A percentile compares a stretch with the other conserved stretches of the same genome.
Conservation (phyloP, 306 rosid genomes). For the Fragaria ananassa region DNA sequence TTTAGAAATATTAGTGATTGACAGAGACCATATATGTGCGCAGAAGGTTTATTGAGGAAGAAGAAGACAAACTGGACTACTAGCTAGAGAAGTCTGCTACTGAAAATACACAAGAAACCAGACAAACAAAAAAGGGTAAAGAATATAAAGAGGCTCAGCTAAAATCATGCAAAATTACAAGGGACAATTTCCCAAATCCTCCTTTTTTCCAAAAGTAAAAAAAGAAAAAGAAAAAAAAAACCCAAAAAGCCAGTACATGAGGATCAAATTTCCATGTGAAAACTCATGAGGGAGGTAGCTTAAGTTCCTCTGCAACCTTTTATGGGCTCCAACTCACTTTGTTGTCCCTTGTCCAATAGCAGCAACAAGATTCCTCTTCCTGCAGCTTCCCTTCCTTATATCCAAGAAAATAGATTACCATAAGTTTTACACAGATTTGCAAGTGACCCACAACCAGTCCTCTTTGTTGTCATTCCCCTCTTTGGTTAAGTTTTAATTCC, state of each 20-base stretch:
- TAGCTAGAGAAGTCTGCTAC: background rate
- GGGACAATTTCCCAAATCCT: background rate
- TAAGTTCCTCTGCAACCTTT: conserved; percentile 15
- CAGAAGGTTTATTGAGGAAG: background rate
- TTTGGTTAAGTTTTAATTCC: conserved; percentile 4
- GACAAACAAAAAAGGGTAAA: background rate
- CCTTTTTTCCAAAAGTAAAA: background rate
- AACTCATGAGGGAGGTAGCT: conserved; percentile 2
- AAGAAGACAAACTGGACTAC: background rate
- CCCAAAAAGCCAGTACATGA: background rate
- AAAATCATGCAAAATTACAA: background rate
- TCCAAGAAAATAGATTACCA: conserved; percentile 19
- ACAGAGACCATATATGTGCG: background rate
- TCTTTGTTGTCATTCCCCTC: conserved; percentile 19
- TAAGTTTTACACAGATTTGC: conserved; percentile 19
- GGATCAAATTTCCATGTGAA: conserved; percentile 17
- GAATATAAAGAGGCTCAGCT: background rate
- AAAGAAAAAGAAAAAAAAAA: background rate
- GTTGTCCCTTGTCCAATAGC: conserved; percentile 37
- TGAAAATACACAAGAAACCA: background rate
- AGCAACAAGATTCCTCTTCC: conserved; percentile 39
- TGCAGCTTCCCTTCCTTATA: conserved; percentile 12
- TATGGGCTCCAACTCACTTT: conserved; percentile 50
- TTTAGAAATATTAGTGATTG: background rate
- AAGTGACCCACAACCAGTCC: conserved; percentile 23